Conservation (phyloP, 2,329 filamentous ascomycete species). For the Cladobotryum mycophilum region DNA sequence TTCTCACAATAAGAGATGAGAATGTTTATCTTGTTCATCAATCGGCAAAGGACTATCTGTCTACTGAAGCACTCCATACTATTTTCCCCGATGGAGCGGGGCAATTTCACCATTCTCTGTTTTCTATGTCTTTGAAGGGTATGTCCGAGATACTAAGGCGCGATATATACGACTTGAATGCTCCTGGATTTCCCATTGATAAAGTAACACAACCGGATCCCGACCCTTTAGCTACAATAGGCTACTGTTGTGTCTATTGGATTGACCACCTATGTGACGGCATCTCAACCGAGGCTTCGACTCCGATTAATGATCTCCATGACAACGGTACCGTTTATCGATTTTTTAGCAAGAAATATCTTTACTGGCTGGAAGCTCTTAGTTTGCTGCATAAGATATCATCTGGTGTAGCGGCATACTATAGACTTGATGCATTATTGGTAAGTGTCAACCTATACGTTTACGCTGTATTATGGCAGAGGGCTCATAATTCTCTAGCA, state of each 20-base stretch:
- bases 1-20: slow-evolving; percentile 27
- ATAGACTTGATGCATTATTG: no score
- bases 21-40: slow-evolving; percentile 34
- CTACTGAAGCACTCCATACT: slow-evolving; percentile 18
- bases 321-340: not conserved
- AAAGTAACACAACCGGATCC: slow-evolving; percentile 8
- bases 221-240: not conserved
- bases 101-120: slow-evolving; percentile 25
- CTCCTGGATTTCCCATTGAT: not conserved
- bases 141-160: slow-evolving; percentile 24
- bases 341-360: not conserved
- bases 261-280: slow-evolving; percentile 14
- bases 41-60: slow-evolving; percentile 38
- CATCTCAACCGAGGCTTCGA: no score
- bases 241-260: slow-evolving; percentile 18
- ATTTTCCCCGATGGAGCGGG: slow-evolving; percentile 24
- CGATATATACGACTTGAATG: slow-evolving; percentile 29
- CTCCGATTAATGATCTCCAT: slow-evolving; percentile 18
- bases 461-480: no score
- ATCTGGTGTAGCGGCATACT: no score
- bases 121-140: slow-evolving; percentile 27
- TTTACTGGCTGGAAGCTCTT: slow-evolving; percentile 3
- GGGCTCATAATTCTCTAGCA: not conserved
- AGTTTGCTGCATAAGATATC: no score
- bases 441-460: no score